Percentiles rank a stretch among this genome's conserved stretches.
Conservation (phyloP, 345 rosid genomes). For the Eucalyptus polyanthemos region DNA sequence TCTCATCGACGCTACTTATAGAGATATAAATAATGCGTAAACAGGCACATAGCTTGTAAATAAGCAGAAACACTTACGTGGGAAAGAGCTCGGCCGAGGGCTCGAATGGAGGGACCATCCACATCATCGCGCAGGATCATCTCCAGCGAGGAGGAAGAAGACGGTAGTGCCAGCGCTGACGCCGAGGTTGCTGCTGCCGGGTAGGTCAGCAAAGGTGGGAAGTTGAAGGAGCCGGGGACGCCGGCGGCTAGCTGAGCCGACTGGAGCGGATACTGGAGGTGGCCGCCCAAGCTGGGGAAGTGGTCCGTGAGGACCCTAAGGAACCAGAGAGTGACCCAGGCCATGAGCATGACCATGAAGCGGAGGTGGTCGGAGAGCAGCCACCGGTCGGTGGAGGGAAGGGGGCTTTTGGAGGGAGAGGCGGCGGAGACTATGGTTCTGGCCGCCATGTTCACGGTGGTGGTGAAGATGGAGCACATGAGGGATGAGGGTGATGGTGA, state of each 20-base stretch:
- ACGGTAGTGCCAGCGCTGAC: not conserved
- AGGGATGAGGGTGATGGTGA: constrained; percentile 12
- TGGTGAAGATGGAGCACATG: constrained; percentile 47
- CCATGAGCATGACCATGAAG: constrained; percentile 59
- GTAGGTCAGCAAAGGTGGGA: not conserved
- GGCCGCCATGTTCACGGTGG: constrained; percentile 51
- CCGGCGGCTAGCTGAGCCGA: not conserved
- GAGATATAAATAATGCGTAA: not conserved
- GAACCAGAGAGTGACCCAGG: constrained; percentile 52
- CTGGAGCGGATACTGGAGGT: not conserved
- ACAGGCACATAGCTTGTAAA: not conserved
- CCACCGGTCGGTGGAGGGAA: constrained; percentile 27
- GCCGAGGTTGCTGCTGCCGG: not conserved
- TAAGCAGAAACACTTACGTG: constrained; percentile 35
- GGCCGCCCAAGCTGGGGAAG: constrained; percentile 18
- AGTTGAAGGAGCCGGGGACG: not conserved
- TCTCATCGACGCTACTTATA: not conserved
- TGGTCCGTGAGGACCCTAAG: constrained; percentile 52
- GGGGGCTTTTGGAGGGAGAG: constrained; percentile 17
- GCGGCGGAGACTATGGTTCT: constrained; percentile 49
- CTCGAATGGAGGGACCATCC: constrained; percentile 38
- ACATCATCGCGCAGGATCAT: constrained; percentile 23
- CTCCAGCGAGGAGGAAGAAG: constrained; percentile 16
- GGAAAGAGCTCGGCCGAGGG: constrained; percentile 54
- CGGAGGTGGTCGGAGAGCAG: constrained; percentile 48